Conservation (phyloP, 345 rosid genomes). For the Lepidium aucheri region DNA sequence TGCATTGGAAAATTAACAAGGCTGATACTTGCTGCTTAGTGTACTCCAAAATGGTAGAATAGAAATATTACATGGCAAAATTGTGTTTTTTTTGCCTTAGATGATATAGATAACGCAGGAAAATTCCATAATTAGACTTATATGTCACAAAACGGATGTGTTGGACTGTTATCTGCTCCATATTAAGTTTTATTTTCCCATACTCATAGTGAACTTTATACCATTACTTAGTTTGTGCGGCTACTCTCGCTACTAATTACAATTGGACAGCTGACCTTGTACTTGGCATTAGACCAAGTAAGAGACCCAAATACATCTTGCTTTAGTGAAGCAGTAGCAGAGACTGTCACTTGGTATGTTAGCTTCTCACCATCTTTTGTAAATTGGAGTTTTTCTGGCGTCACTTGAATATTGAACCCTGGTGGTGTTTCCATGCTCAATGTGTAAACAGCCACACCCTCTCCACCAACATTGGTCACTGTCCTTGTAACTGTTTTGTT, state of each 20-base stretch:
- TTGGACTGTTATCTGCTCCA: not conserved
- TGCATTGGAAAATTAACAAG: constrained; percentile 2
- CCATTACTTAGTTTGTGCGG: constrained; percentile 6
- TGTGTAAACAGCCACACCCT: constrained; percentile 34
- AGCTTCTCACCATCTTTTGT: constrained; percentile 35
- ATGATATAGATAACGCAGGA: not conserved
- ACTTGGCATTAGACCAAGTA: constrained; percentile 49
- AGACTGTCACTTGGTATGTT: constrained; percentile 40
- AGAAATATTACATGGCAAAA: not conserved
- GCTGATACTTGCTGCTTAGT: not conserved
- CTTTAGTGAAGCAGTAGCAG: constrained; percentile 12
- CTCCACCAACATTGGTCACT: constrained; percentile 58
- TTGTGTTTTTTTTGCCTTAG: not conserved
- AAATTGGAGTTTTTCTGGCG: constrained; percentile 44
- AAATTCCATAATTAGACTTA: not conserved
- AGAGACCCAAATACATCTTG: constrained; percentile 56
- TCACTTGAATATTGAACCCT: constrained; percentile 31
- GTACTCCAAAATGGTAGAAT: not conserved
- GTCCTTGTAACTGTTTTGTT: constrained; percentile 42
- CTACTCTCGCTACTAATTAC: constrained; percentile 34
- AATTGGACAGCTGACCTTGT: constrained; percentile 51
- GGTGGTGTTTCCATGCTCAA: constrained; percentile 27
- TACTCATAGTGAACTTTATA: not conserved
- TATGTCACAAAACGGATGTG: not conserved
- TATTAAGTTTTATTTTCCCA: constrained; percentile 18